Conservation (phyloP, 2,329 filamentous ascomycete species). For the Aotearoamyces nothofagi region DNA sequence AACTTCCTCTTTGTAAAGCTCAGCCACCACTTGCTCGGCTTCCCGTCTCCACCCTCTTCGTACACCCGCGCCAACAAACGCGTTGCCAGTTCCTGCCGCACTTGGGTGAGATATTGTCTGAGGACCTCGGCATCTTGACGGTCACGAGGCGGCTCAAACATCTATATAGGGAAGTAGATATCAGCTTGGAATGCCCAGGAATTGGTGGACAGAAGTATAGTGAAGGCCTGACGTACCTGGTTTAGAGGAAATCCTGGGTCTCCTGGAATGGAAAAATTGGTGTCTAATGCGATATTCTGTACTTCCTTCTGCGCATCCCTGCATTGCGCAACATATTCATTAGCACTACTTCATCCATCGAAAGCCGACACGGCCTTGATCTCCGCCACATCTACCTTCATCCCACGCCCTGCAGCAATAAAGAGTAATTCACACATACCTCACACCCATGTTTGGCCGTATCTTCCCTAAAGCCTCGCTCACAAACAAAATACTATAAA, state of each 20-base stretch:
- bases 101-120: conserved; percentile 80
- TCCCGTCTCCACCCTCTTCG: conserved; percentile 61
- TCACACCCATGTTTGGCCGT: conserved; percentile 51
- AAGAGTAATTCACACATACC: conserved; percentile 30
- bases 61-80: conserved; percentile 79
- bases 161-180: conserved; percentile 25
- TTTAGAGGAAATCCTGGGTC: conserved; percentile 89
- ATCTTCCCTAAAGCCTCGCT: conserved; percentile 85
- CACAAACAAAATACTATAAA: conserved; percentile 93
- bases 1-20: conserved; percentile 99
- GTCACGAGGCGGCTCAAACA: conserved; percentile 79
- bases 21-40: conserved; percentile 82
- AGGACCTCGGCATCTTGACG: conserved; percentile 81
- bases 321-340: no score
- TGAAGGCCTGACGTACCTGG: conserved; percentile 41
- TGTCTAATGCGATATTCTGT: conserved; percentile 80
- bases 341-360: no score
- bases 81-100: conserved; percentile 77
- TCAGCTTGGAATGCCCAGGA: no score
- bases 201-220: no score
- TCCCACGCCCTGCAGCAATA: no score
- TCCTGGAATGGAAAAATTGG: conserved; percentile 84
- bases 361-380: no score
- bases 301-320: conserved; percentile 55
- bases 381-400: no score